Evolutionary conservation across 139 green algal species (phyloP), one percentile per base, ranked within the genome.

Genomic region (Tetraselmis chui): DNA sequence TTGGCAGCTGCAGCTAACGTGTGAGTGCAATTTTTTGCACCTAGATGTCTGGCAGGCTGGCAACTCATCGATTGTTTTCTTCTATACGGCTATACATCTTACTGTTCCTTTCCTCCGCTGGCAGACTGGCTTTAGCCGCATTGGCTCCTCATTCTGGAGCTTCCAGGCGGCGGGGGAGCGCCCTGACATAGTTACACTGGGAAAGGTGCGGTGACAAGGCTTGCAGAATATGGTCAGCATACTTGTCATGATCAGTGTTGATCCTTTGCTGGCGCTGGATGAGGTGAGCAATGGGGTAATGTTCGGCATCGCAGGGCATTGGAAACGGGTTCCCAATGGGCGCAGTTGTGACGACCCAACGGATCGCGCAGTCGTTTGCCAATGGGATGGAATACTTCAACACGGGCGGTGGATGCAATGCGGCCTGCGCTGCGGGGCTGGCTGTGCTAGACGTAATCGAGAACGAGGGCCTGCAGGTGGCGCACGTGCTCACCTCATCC

Each of bases 361-460:
- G 28, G 0, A 30, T 93, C 2, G 91, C 92, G 0, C 29, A 78
- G 0, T 76, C 59, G 18, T 95, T 95, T 79, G 58, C 32, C 45
- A 79, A 80, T 28, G 91, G 91, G 75, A 93, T 93, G 89, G 87
- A 93, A 85, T 94, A 94, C 88, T 94, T 94, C 85, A 93, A 92
- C 82, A 90, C 87, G 26, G 88, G 76, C 58, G 87, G 84, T 18
- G 86, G 86, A 30, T 89, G 83, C 86, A 89, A 84, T n/a, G 86
- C 83, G 18, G 83, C 86, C 2, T 80, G 81, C 31, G 86, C 86
- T 78, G 78, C 78, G 79, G 81, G 86, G 32, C 59, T 86, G 31
- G 83, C 86, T 26, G 86, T 91, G 45, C 79, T 96, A 59, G 30
- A 83, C 22, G 83, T 89, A 2, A 75, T 95, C 1, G 32, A 81